phyloP scores from a whole-genome alignment of 371 early-diverging fungal genomes.

The Parasitella parasitica region DNA sequence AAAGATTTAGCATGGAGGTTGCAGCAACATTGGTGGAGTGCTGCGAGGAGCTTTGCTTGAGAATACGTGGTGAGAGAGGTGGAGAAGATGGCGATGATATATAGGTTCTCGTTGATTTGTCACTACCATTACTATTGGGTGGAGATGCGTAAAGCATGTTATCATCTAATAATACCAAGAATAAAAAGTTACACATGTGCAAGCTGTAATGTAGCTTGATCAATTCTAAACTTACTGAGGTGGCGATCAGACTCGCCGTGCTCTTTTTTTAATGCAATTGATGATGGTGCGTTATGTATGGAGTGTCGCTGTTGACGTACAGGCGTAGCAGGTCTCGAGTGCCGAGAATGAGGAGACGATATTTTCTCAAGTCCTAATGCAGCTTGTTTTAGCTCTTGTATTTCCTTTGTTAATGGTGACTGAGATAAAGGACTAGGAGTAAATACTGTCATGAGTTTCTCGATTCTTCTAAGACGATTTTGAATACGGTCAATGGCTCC shows the following conservation, averaged over 20 bases:
- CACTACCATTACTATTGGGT: conserved; percentile 9
- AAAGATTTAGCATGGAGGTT: conserved; percentile 15
- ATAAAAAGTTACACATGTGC: not conserved
- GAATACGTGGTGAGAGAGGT: conserved; percentile 18
- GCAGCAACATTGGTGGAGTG: conserved; percentile 7
- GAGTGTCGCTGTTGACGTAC: conserved; percentile 28
- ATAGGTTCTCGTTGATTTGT: not conserved
- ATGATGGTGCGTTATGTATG: conserved; percentile 12
- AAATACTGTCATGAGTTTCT: conserved; percentile 40
- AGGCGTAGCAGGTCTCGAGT: not conserved
- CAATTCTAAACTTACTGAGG: not conserved
- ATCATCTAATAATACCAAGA: not conserved
- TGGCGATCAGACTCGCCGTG: not conserved
- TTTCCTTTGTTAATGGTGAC: conserved; percentile 11
- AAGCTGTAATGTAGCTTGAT: not conserved
- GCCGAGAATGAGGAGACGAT: conserved; percentile 26
- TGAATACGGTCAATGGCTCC: conserved; percentile 44
- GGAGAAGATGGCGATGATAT: conserved; percentile 11
- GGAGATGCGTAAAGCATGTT: conserved; percentile 2
- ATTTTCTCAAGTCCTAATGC: conserved; percentile 21
- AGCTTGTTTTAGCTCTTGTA: conserved; percentile 10
- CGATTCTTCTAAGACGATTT: conserved; percentile 40
- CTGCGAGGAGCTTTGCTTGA: conserved; percentile 1
- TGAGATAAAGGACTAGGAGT: conserved; percentile 36
- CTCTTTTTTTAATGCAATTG: not conserved